These are phyloP conservation scores for Trametes hirsuta DNA, from an alignment of 1,284 basidiomycete genomes.

Conservation along the genomic window DNA sequence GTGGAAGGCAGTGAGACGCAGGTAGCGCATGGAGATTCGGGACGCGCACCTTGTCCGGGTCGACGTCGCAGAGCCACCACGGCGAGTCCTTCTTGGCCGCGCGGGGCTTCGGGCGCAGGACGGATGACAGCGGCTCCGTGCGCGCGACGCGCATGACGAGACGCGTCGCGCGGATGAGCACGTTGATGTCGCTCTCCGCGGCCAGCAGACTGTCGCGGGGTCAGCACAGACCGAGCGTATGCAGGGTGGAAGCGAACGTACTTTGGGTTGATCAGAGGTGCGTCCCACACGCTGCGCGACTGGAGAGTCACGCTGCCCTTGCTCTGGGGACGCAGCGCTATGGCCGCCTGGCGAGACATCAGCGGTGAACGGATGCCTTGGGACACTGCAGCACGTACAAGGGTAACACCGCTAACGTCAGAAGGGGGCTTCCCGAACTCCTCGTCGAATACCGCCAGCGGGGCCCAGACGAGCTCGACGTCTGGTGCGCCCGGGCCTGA, in stretches of 20 bases:
- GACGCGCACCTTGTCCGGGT: conserved; percentile 23
- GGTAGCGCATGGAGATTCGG: background rate
- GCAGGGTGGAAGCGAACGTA: conserved; percentile 22
- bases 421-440: conserved; percentile 19
- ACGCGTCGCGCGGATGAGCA: conserved; percentile 31
- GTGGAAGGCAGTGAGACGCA: no score
- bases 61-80: conserved; percentile 24
- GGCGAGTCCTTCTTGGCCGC: conserved; percentile 23
- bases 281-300: conserved; percentile 37
- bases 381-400: conserved; percentile 22
- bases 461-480: conserved; percentile 38
- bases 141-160: conserved; percentile 25
- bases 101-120: conserved; percentile 26
- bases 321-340: conserved; percentile 31
- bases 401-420: conserved; percentile 26
- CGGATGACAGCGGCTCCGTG: conserved; percentile 29
- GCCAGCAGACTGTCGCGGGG: conserved; percentile 21
- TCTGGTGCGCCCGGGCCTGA: conserved; percentile 38
- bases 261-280: conserved; percentile 45
- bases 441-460: conserved; percentile 29
- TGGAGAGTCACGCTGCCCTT: conserved; percentile 40
- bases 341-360: conserved; percentile 23
- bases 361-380: no score
- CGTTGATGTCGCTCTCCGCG: conserved; percentile 26
- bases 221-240: background rate